A percentile compares a stretch with the other conserved stretches of the same genome.
Conservation (phyloP, 768 basidiomycete species). For the Boletus pseudopeckii region DNA sequence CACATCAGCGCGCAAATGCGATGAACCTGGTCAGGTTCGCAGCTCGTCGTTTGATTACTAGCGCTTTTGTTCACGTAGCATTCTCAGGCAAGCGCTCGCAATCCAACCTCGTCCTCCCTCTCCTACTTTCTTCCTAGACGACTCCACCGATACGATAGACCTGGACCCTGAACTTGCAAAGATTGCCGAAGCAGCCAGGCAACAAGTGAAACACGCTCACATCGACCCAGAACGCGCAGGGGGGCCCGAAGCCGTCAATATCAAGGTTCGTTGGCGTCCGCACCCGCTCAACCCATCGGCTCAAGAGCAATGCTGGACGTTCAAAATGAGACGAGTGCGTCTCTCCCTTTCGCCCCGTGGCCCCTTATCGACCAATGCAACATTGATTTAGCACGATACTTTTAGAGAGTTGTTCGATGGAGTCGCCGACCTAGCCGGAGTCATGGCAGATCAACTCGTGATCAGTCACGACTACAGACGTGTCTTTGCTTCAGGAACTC, state of each 20-base stretch:
- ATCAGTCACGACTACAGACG: conserved; percentile 60
- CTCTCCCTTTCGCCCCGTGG: not conserved
- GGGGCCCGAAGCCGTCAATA: conserved; percentile 38
- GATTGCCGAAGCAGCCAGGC: conserved; percentile 44
- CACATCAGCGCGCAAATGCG: conserved; percentile 52
- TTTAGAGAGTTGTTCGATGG: conserved; percentile 65
- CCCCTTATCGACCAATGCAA: not conserved
- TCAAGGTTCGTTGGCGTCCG: conserved; percentile 61
- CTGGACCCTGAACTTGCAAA: conserved; percentile 61
- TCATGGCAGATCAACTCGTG: conserved; percentile 51
- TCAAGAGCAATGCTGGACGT: conserved; percentile 42
- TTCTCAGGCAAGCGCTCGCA: conserved; percentile 47
- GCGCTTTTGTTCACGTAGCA: conserved; percentile 1
- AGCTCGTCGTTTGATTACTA: not conserved
- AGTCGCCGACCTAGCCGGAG: conserved; percentile 55
- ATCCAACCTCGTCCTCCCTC: conserved; percentile 42
- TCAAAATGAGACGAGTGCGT: conserved; percentile 58
- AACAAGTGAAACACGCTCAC: conserved; percentile 26
- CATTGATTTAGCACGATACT: conserved; percentile 50
- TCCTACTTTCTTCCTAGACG: conserved; percentile 41
- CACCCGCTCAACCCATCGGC: conserved; percentile 54
- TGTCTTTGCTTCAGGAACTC: conserved; percentile 68
- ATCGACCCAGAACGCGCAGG: conserved; percentile 27
- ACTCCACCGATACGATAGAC: conserved; percentile 46
- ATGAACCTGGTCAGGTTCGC: conserved; percentile 59